Evolutionary conservation across 352 stramenopile species (phyloP), one percentile per base, ranked within the genome.

Genomic region (Globisporangium heterothallicum): DNA sequence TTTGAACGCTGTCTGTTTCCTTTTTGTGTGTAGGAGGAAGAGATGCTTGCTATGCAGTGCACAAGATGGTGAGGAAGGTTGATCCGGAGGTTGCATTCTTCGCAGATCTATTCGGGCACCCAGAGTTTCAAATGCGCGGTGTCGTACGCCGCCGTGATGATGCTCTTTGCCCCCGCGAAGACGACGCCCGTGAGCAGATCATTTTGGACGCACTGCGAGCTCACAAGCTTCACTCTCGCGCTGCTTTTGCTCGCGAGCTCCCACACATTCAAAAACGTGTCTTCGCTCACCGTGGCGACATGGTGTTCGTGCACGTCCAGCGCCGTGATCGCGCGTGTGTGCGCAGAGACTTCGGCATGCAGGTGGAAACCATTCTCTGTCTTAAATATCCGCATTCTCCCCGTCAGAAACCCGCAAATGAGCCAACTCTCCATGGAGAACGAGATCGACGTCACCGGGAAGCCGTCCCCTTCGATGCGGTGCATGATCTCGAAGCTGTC

Each of bases 231-330:
- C 34, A 89, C 50, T 0, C 57, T 58, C 3, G 62, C 54, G 21
- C 38, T 43, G 1, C 32, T 42, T 25, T 63, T 68, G 40, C 51
- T 66, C 2, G 46, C 45, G 14, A 85, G 53, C 45, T 89, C 77
- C 78, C 80, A 92, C 42, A 90, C 72, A 52, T 93, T 88, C 42
- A 90, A 43, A 59, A 85, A 93, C 10, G 74, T 88, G 56, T 94
- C 74, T 50, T 92, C 78, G 8, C 78, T 73, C 32, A 90, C 78
- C 0, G 75, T 84, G 44, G 73, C 78, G 38, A 85, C 52, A 42
- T 68, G 61, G 36, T 73, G 61, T 24, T 81, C 78, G 35, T 62
- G 59, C 24, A 66, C 56, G 42, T 86, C 80, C 19, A 92, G 44
- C 9, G 72, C 80, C 1, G 76, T 88, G 61, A 90, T 72, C 1